A percentile compares a stretch with the other conserved stretches of the same genome.
Evolutionary conservation across 306 rosid genomes (phyloP).

Genomic region (Corylus heterophylla): DNA sequence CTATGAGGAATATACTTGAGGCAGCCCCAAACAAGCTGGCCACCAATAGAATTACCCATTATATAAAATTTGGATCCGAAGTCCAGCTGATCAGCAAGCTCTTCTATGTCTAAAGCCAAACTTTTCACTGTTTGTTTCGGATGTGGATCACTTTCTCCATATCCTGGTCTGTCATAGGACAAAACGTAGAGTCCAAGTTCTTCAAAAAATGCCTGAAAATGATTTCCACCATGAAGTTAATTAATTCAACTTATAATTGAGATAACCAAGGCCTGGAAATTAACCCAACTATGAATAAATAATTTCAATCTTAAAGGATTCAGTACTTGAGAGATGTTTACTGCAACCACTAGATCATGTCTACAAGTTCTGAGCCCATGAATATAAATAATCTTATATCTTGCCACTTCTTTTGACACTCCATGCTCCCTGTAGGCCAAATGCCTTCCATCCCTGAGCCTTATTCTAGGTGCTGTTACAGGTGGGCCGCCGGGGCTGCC

Average conservation of each 20-base stretch:
- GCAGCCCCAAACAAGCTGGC: conserved; percentile 45
- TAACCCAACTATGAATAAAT: background rate
- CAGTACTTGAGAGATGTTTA: conserved; percentile 17
- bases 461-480: conserved; percentile 49
- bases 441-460: conserved; percentile 64
- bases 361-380: conserved; percentile 42
- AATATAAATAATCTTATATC: conserved; percentile 40
- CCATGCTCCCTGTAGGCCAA: conserved; percentile 66
- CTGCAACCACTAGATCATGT: conserved; percentile 17
- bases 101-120: conserved; percentile 47
- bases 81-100: conserved; percentile 46
- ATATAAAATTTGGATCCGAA: conserved; percentile 42
- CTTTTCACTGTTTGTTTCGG: conserved; percentile 28
- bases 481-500: conserved; percentile 59
- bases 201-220: conserved; percentile 35
- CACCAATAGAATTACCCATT: conserved; percentile 48
- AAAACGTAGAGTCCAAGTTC: conserved; percentile 39
- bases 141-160: conserved; percentile 54
- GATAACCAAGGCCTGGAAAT: too few relatives aligned
- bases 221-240: background rate
- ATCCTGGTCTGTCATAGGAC: conserved; percentile 50
- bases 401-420: conserved; percentile 44
- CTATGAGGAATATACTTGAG: conserved; percentile 51
- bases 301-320: background rate
- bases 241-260: background rate